Base-by-base conservation (phyloP, 2,329 filamentous ascomycete species). In the Kalmusia sp. region DNA sequence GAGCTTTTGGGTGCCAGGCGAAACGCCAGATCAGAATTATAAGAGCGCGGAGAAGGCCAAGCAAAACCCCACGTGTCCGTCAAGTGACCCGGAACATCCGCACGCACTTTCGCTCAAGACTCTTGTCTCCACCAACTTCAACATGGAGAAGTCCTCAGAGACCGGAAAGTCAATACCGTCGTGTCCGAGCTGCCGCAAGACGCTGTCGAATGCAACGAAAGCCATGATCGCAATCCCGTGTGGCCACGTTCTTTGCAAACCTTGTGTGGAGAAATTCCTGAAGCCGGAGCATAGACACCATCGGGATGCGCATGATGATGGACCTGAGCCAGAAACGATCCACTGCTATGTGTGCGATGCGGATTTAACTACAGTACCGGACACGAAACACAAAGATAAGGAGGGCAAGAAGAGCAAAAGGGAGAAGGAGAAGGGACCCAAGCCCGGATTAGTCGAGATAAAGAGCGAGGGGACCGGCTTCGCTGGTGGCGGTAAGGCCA, bases 381-480 rank as follows among this genome's bases (percentile, higher is more conserved):
- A 69, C 19, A 63, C 63, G 48, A 69, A 68, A 11, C 58, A 59
- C n/a, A 67, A 68, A 49, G 55, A 63, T 39, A 75, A 79, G 41
- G 74, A 79, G 43, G 68, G 77, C 25, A 64, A 69, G 60, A 63
- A 67, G 52, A 58, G 61, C 40, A 76, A 77, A 48, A 74, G 82
- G 41, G 78, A 77, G 25, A 75, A 77, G 35, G 84, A 84, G 62
- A 82, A 86, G 30, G 84, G 79, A 47, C 81, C 89, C 30, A 85
- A 81, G 54, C 85, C 87, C 0, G 93, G 93, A 0, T 70, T 97
- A 28, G 87, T 97, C 3, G 86, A 90, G 67, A 83, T 98, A 43
- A 87, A 85, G 61, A 91, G 88, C 30, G 93, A 97, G 64, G 93
- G 93, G 0, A 98, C 93, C 0, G 93, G 93, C 0, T 98, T 96